phyloP scores from a whole-genome alignment of 257 asterid genomes.

The Sherardia arvensis region DNA sequence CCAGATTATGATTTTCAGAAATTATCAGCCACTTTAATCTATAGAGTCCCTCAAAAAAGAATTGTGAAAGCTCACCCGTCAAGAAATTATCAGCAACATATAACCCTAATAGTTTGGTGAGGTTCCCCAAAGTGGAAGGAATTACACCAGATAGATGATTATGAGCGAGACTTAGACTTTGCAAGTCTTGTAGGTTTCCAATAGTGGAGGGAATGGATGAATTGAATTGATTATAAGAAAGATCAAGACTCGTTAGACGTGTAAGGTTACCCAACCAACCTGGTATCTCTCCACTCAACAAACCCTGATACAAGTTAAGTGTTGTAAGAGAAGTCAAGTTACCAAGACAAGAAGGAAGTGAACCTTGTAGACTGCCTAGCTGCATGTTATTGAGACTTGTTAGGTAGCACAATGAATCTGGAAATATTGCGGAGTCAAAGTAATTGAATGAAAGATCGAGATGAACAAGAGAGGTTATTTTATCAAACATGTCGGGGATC shows the following conservation, averaged over 20 bases:
- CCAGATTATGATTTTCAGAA: background rate
- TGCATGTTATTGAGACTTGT: background rate
- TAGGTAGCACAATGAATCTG: background rate
- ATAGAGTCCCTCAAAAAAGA: background rate
- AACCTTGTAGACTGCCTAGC: background rate
- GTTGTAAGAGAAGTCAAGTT: background rate
- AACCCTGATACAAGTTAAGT: too few relatives aligned
- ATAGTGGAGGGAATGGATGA: background rate
- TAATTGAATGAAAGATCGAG: background rate
- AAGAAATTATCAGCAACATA: conserved; percentile 1
- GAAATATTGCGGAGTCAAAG: background rate
- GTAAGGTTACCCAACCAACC: too few relatives aligned
- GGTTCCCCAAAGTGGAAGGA: conserved; percentile 7
- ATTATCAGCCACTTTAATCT: too few relatives aligned
- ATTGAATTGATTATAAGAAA: background rate
- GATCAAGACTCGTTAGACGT: background rate
- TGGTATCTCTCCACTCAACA: too few relatives aligned
- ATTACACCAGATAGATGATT: background rate
- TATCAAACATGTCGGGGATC: too few relatives aligned
- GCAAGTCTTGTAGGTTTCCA: background rate
- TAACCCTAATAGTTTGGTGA: background rate
- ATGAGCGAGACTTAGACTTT: too few relatives aligned
- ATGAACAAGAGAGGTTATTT: too few relatives aligned
- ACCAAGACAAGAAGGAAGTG: background rate
- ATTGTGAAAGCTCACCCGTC: conserved; percentile 7